Base-by-base conservation (phyloP, 208 protist species). In the Trypanosoma lewisi region DNA sequence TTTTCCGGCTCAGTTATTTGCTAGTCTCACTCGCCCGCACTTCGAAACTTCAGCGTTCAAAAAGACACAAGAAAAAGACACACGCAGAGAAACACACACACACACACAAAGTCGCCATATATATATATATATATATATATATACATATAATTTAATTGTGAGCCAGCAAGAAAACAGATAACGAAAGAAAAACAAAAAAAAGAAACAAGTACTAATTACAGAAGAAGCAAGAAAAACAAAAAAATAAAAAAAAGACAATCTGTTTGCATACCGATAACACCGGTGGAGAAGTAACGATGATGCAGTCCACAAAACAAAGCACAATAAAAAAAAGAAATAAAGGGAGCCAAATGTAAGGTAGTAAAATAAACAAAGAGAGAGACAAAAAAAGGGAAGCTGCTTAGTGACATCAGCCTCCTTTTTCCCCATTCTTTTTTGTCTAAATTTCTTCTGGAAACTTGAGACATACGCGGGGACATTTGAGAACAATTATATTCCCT, bases 301-400 rank as follows among this genome's bases (percentile, higher is more conserved):
- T n/a, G n/a, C n/a, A n/a, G n/a, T n/a, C n/a, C n/a, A n/a, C n/a
- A 25, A 51, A 51, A 45, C 6, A 45, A 55, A 65, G 31, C 39
- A 65, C 25, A 55, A 45, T 45, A 47, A 53, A 53, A 56, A 57
- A 19, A 60, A 42, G 9, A 67, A 63, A 17, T 25, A 51, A 37
- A 62, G 50, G 2, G 44, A 33, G 30, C 23, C 17, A 55, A 68
- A 53, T 37, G 25, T 16, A 51, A 23, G 53, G 11, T 55, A 37
- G 48, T 54, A 52, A 53, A 61, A 62, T 31, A 58, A 63, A 72
- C 31, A 67, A 52, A 68, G 52, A 67, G 33, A 28, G 16, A 44
- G n/a, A 50, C 7, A 55, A 47, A 63, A 65, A 63, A n/a, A 58
- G 41, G 11, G 45, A 48, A 9, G 39, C 19, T 45, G 62, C 0